These are phyloP conservation scores for Pseudozyma tsukubaensis DNA, from an alignment of 1,284 basidiomycete species.

Conservation along the genomic window DNA sequence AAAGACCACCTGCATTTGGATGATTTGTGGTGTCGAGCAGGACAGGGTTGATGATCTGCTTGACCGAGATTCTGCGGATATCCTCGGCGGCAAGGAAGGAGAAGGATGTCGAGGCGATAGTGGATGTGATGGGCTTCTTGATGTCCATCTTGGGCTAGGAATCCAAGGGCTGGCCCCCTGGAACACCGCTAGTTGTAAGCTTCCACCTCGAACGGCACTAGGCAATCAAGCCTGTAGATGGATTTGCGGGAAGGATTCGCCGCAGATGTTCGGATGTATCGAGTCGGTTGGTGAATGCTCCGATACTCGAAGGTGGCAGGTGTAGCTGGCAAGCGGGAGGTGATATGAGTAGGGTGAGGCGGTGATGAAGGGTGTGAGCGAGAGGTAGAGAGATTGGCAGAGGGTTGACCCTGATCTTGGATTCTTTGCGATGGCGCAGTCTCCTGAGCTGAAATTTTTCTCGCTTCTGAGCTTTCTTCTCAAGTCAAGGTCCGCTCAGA, in stretches of 20 bases:
- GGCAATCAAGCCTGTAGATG: constrained; percentile 10
- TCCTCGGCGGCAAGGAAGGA: constrained; percentile 93
- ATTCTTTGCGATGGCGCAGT: constrained; percentile 17
- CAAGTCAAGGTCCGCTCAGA: neutral
- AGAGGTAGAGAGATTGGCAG: neutral
- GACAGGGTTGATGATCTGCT: constrained; percentile 92
- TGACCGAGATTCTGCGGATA: constrained; percentile 91
- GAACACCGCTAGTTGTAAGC: constrained; percentile 15
- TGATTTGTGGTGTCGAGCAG: constrained; percentile 93
- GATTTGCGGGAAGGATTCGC: neutral
- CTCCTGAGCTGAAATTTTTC: constrained; percentile 35
- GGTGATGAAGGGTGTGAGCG: neutral
- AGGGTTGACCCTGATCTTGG: constrained; percentile 7
- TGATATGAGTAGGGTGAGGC: constrained; percentile 1
- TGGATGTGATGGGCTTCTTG: constrained; percentile 85
- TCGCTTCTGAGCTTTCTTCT: constrained; percentile 11
- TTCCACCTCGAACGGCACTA: constrained; percentile 17
- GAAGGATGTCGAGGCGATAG: constrained; percentile 88
- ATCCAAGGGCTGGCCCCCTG: constrained; percentile 35
- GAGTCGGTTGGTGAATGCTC: neutral
- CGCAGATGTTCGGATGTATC: neutral
- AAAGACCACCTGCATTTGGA: constrained; percentile 91
- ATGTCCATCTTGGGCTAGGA: constrained; percentile 81
- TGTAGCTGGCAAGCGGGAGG: neutral
- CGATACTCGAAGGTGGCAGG: neutral